Base-by-base conservation (phyloP, 2,329 filamentous ascomycete species). In the Cytospora schulzeri region DNA sequence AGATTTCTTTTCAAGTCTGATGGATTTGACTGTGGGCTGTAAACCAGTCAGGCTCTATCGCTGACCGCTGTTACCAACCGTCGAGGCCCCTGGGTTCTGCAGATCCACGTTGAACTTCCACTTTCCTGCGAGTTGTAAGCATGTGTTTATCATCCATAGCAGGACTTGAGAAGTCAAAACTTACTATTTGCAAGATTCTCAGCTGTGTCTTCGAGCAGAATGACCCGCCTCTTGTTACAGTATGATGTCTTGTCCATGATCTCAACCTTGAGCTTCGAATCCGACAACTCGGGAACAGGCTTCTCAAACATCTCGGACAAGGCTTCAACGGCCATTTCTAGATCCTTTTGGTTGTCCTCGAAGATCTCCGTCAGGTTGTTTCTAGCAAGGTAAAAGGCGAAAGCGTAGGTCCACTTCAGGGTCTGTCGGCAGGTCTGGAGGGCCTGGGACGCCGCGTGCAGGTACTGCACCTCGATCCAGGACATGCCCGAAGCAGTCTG, bases 281-380 rank as follows among this genome's bases (percentile, higher is more conserved):
- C 87, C 4, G 92, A 86, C 22, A 99, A 81, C 71, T 97, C 93
- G 50, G 88, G 80, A n/a, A 94, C 92, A 0, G 93, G 92, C 80
- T 96, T 97, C 83, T 99, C 95, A 70, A 99, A 99, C 92, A 99
- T 97, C 77, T 97, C 93, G n/a, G 92, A 97, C 69, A 99, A 80
- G 64, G 91, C 93, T 79, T 99, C 95, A 0, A 98, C 95, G 0
- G 95, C 94, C 88, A 99, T 91, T 77, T 99, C 95, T 28, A 99
- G 80, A 74, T 99, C 95, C 77, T 97, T 97, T 73, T 99, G 95
- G 76, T 99, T 99, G 76, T 98, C 93, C 76, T 99, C 95, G 66
- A 99, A 99, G 61, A 99, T 98, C 74, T 94, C 92, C 0, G 95
- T 98, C 63, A 95, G 81, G 73, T 99, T 98, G 82, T 97, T 98